Conservation (phyloP, 2,329 filamentous ascomycete species). For the Bimuria novae-zelandiae region DNA sequence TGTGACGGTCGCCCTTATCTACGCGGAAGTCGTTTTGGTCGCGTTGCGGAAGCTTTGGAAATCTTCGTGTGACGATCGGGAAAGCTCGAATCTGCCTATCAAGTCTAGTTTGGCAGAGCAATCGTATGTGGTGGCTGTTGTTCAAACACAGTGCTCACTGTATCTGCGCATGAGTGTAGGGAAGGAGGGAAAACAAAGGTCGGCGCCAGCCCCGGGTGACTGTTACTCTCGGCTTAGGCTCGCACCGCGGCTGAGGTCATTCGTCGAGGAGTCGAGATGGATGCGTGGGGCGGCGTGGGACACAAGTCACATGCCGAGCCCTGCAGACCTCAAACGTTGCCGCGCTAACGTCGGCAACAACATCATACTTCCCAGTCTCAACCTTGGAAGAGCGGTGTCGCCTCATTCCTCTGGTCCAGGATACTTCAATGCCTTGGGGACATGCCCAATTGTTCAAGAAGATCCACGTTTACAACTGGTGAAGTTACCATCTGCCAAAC, state of each 20-base stretch:
- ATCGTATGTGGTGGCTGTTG: too few relatives aligned
- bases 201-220: background rate
- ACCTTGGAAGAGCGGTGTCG: background rate
- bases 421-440: background rate
- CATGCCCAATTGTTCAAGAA: background rate
- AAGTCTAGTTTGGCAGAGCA: too few relatives aligned
- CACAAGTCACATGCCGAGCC: slow-evolving; percentile 24
- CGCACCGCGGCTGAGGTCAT: slow-evolving; percentile 29
- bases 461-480: background rate
- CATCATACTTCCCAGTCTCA: background rate
- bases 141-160: too few relatives aligned
- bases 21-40: background rate
- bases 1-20: background rate
- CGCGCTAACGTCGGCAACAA: slow-evolving; percentile 24
- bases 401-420: slow-evolving; percentile 6
- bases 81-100: too few relatives aligned
- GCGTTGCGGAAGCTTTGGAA: slow-evolving; percentile 16
- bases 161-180: too few relatives aligned
- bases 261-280: slow-evolving; percentile 16
- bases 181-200: too few relatives aligned
- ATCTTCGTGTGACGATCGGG: slow-evolving; percentile 29
- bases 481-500: background rate
- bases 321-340: slow-evolving; percentile 18
- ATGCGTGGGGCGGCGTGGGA: slow-evolving; percentile 25
- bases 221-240: background rate